These are phyloP conservation scores for Suillus brevipes DNA, from an alignment of 768 basidiomycete species.

Conservation along the genomic window DNA sequence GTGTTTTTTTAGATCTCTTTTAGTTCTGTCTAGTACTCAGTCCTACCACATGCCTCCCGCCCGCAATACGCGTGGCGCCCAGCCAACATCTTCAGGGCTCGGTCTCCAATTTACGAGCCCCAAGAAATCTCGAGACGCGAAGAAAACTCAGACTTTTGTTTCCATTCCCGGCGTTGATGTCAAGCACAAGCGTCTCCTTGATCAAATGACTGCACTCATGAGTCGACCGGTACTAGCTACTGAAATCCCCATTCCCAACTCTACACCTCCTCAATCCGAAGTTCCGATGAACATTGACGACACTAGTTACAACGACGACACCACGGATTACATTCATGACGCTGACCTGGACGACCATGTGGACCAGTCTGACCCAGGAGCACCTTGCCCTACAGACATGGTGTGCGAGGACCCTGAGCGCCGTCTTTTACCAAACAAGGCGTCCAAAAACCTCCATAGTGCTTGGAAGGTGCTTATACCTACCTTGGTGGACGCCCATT, in stretches of 20 bases:
- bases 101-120: conserved; percentile 21
- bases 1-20: too few species aligned
- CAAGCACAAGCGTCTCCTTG: conserved; percentile 4
- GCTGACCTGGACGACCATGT: neutral
- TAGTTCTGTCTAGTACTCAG: too few species aligned
- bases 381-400: neutral
- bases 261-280: neutral
- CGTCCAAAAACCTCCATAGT: neutral
- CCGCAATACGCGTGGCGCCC: neutral
- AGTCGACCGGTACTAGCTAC: neutral
- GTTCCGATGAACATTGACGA: neutral
- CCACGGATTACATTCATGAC: neutral
- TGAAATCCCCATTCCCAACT: neutral
- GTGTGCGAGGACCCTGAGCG: neutral
- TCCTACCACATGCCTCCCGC: neutral
- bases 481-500: neutral
- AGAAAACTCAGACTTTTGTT: conserved; percentile 8
- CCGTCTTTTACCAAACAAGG: neutral
- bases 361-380: neutral
- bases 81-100: conserved; percentile 12
- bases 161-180: neutral
- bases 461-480: conserved; percentile 9
- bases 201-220: neutral
- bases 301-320: neutral
- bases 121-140: conserved; percentile 12